These are phyloP conservation scores for Berberis thunbergii DNA, from an alignment of 164 flowering plant species.

Conservation along the genomic window DNA sequence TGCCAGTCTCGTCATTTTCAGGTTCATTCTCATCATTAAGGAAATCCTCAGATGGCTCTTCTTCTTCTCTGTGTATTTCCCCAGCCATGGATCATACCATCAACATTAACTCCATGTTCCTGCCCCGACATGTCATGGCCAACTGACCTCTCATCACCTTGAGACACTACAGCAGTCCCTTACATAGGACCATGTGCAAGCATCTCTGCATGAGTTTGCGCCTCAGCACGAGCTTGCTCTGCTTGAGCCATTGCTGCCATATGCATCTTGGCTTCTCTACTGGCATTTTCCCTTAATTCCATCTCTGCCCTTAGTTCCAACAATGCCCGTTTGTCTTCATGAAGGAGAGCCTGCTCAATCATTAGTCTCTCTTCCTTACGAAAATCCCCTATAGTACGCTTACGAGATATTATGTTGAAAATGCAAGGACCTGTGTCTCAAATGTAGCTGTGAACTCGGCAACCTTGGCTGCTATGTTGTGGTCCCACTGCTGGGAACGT, in stretches of 20 bases:
- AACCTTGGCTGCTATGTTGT: slow-evolving; percentile 79
- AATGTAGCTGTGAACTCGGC: slow-evolving; percentile 81
- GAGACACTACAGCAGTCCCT: slow-evolving; percentile 42
- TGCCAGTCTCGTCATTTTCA: slow-evolving; percentile 67
- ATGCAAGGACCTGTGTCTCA: slow-evolving; percentile 88
- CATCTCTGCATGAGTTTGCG: slow-evolving; percentile 65
- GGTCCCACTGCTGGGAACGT: slow-evolving; percentile 96
- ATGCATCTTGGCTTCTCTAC: slow-evolving; percentile 66
- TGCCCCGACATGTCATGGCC: slow-evolving; percentile 48
- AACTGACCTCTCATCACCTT: slow-evolving; percentile 19
- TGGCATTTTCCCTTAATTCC: slow-evolving; percentile 78
- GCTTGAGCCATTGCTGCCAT: slow-evolving; percentile 81
- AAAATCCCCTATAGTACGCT: slow-evolving; percentile 73
- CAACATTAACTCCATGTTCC: slow-evolving; percentile 47
- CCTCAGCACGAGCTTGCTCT: slow-evolving; percentile 70
- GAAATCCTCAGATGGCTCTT: slow-evolving; percentile 92
- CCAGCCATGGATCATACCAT: slow-evolving; percentile 84
- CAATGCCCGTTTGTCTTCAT: slow-evolving; percentile 69
- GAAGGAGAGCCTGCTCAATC: slow-evolving; percentile 79
- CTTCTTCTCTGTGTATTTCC: slow-evolving; percentile 67
- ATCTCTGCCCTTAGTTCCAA: slow-evolving; percentile 64
- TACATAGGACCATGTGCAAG: slow-evolving; percentile 71
- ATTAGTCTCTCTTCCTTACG: slow-evolving; percentile 89
- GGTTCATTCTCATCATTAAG: slow-evolving; percentile 79
- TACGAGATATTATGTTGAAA: slow-evolving; percentile 83